These are phyloP conservation scores for Saturnispora quitensis DNA, from an alignment of 805 yeast genomes.

Conservation along the genomic window DNA sequence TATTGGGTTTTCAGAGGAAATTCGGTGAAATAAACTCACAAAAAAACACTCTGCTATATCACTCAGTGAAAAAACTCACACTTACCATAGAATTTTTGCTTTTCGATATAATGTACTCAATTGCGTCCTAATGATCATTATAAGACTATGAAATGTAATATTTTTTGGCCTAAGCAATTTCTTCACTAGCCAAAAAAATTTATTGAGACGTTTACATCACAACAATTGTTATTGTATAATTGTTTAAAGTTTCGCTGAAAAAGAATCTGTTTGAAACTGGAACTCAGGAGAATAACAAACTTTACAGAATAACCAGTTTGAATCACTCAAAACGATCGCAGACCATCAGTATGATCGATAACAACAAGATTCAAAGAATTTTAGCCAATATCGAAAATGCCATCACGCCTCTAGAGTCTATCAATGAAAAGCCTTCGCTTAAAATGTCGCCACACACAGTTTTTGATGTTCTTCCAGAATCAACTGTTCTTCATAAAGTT, in stretches of 20 bases:
- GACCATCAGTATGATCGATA: background rate
- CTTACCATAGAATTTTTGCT: too few relatives aligned
- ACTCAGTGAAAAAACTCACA: background rate
- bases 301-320: too few relatives aligned
- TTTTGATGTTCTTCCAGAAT: constrained; percentile 6
- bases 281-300: too few relatives aligned
- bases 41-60: background rate
- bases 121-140: too few relatives aligned
- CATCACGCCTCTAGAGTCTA: background rate
- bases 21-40: background rate
- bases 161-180: too few relatives aligned
- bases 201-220: too few relatives aligned
- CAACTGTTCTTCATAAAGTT: background rate
- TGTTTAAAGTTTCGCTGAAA: too few relatives aligned
- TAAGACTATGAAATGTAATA: too few relatives aligned
- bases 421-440: background rate
- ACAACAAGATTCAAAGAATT: background rate
- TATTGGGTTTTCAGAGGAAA: background rate
- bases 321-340: background rate
- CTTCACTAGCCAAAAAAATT: too few relatives aligned
- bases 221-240: too few relatives aligned
- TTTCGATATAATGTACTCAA: too few relatives aligned
- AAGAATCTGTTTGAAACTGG: too few relatives aligned
- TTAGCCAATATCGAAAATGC: background rate
- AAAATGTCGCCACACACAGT: background rate